Percentiles rank a stretch among this genome's conserved stretches.
These are phyloP conservation scores for Mucor irregularis DNA, from an alignment of 371 early-diverging fungal genomes.

Conservation along the genomic window DNA sequence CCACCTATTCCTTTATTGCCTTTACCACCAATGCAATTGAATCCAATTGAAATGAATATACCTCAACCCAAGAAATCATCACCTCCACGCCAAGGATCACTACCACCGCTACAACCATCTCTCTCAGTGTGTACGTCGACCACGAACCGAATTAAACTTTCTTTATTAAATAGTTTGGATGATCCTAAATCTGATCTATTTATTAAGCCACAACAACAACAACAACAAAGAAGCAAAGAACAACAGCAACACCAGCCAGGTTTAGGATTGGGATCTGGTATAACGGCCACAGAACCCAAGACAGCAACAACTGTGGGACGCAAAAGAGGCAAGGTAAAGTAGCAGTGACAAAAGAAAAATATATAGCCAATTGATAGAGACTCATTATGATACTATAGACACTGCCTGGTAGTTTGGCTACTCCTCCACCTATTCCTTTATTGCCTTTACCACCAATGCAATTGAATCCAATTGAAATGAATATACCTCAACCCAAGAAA, in stretches of 20 bases:
- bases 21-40: conserved; percentile 50
- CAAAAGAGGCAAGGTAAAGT: conserved; percentile 47
- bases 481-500: conserved; percentile 19
- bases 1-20: conserved; percentile 40
- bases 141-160: conserved; percentile 6
- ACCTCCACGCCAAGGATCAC: neutral
- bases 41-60: conserved; percentile 37
- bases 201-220: neutral
- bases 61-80: conserved; percentile 11
- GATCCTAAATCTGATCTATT: no score
- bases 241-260: neutral
- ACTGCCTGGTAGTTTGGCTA: conserved; percentile 48
- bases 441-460: conserved; percentile 51
- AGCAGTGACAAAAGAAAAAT: neutral
- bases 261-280: neutral
- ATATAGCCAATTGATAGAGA: neutral
- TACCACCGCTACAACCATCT: neutral
- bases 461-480: conserved; percentile 40
- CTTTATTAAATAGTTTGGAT: neutral
- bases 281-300: neutral
- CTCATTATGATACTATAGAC: conserved; percentile 27
- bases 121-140: conserved; percentile 13
- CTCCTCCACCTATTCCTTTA: conserved; percentile 41
- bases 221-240: neutral
- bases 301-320: conserved; percentile 13